Evolutionary conservation across 768 basidiomycete species (phyloP), one percentile per base, ranked within the genome.

Genomic region (Auriscalpium vulgare): DNA sequence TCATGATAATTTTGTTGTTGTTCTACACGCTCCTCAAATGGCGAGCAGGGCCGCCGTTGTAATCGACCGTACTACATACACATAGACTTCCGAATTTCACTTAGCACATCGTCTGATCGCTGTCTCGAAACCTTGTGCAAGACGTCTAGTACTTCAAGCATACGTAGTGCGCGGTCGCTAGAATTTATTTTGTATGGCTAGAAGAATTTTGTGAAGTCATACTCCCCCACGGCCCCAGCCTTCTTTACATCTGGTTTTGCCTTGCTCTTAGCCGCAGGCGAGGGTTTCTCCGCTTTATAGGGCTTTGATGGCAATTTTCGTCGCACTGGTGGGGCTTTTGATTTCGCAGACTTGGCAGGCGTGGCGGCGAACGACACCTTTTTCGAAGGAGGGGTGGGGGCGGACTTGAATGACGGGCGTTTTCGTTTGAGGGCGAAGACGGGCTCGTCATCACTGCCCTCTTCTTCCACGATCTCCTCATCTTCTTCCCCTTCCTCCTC

Each of bases 201-300:
- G 67, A 84, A 84, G 71, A 81, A 84, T 64, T 76, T 75, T 38
- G 73, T 72, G 65, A 86, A 86, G 65, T 82, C 78, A 65, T 85
- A 85, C 34, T 74, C 29, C 4, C 29, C 29, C 4, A 7, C 29
- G 5, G 29, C 76, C 64, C 77, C 72, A 46, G 67, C 55, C 37
- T 56, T 64, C 47, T 60, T 58, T 37, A 60, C 40, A 54, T 53
- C 59, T 35, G 59, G 47, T 55, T 63, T 67, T n/a, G 62, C 53
- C 50, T 17, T 17, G 52, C 38, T 53, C 44, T 53, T 53, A 14
- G 58, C 62, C 14, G 54, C 45, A 51, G 52, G 50, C 2, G 40
- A 17, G 29, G 56, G 51, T 53, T 57, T 59, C 54, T 44, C 45
- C 11, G 43, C 23, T 10, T 56, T 53, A 9, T 45, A 40, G 35